phyloP scores from a whole-genome alignment of 2,329 filamentous ascomycete genomes.

The Incumbomyces delicatus region DNA sequence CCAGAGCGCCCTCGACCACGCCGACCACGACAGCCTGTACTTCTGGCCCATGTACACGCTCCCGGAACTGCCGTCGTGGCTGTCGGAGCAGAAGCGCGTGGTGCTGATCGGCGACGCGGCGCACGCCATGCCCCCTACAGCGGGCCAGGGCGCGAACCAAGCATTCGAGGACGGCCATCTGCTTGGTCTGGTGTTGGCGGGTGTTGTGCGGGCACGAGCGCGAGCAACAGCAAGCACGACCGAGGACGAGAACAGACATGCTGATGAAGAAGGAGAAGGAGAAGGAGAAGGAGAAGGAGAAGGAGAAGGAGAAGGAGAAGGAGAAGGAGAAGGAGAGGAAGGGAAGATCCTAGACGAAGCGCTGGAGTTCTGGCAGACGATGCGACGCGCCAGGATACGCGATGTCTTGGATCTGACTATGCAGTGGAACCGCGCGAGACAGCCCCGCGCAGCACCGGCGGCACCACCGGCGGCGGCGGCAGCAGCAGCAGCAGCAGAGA shows the following conservation, averaged over 20 bases:
- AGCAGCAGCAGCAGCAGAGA: not conserved
- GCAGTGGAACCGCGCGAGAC: not conserved
- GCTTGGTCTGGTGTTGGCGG: constrained; percentile 5
- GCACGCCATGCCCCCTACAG: constrained; percentile 17
- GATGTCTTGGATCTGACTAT: not conserved
- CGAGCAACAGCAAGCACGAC: too few species aligned
- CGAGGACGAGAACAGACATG: too few species aligned
- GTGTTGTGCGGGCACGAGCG: not conserved
- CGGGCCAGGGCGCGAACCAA: constrained; percentile 15
- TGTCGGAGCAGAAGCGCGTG: constrained; percentile 7
- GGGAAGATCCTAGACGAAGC: not conserved
- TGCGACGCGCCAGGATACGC: not conserved
- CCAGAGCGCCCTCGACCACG: not conserved
- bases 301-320: not conserved
- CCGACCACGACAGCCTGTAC: not conserved
- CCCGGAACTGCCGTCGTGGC: constrained; percentile 14
- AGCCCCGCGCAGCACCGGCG: not conserved
- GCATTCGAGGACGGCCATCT: constrained; percentile 16
- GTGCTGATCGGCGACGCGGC: constrained; percentile 17
- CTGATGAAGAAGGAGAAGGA: not conserved
- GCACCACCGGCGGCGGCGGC: not conserved
- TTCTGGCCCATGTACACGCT: constrained; percentile 15
- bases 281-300: not conserved
- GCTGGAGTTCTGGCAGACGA: not conserved
- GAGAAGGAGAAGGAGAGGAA: not conserved